Conservation (phyloP, 257 asterid genomes). For the Primulina eburnea region DNA sequence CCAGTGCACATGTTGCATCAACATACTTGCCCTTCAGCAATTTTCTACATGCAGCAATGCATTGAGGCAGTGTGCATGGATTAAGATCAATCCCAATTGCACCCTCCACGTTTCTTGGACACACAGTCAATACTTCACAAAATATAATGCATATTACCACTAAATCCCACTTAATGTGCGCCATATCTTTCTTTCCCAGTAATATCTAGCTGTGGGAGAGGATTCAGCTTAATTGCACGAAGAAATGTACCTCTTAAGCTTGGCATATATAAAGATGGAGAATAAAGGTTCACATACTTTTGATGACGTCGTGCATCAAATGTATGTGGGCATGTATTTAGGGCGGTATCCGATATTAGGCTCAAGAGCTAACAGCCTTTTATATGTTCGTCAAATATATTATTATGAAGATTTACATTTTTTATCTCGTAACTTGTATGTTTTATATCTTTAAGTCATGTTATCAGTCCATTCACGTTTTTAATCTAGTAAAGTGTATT, state of each 20-base stretch:
- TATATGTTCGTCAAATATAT: no score
- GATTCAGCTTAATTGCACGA: neutral
- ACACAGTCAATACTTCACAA: conserved; percentile 24
- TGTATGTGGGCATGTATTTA: neutral
- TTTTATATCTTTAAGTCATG: no score
- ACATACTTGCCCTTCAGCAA: conserved; percentile 35
- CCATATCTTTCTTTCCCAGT: neutral
- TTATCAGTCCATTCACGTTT: no score
- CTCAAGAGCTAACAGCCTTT: no score
- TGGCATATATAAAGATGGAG: neutral
- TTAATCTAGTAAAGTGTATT: no score
- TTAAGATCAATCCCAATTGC: conserved; percentile 44
- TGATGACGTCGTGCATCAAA: neutral
- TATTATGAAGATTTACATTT: no score
- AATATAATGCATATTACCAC: conserved; percentile 8
- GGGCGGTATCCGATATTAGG: neutral
- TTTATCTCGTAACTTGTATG: no score
- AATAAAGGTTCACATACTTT: neutral
- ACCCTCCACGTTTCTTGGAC: conserved; percentile 43
- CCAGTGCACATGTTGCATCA: conserved; percentile 49
- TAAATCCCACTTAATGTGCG: conserved; percentile 12
- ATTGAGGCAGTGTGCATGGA: conserved; percentile 52
- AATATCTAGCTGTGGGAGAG: neutral
- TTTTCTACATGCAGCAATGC: conserved; percentile 48
- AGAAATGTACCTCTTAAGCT: neutral